Base-by-base conservation (phyloP, 2,329 filamentous ascomycete species). In the Ceratocystis colombiana region DNA sequence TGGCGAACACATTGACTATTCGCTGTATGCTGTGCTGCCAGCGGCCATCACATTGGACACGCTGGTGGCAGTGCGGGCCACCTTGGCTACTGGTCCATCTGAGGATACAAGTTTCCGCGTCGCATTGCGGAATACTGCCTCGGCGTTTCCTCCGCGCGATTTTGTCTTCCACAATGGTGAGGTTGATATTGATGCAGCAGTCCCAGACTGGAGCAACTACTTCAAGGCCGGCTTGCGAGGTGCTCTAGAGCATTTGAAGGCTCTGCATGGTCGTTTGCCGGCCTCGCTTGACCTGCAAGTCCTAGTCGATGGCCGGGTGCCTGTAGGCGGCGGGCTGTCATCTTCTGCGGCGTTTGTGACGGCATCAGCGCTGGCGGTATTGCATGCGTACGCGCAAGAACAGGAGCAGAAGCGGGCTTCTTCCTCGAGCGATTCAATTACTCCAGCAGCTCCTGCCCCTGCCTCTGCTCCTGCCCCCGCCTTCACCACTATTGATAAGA, bases 1-100 rank as follows among this genome's bases (percentile, higher is more conserved):
- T 74, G 94, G 94, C 75, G 94, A 99, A 81, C 94, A 99, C 79
- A 96, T 99, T 73, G 94, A 99, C 79, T 99, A 99, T 79, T 96
- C 90, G 15, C 84, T 99, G 22, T 99, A 97, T 79, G 87, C 94
- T 71, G 92, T 96, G 68, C 82, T 99, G 28, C 94, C 94, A 64
- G 96, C 96, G 85, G 94, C 93, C 69, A 91, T 97, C 70, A 90
- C 89, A 5, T 89, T 90, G 69, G 94, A 99, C 76, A 88, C 91
- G 67, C 82, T 99, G 68, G 83, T 99, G 72, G 94, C 93, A 64
- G 89, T 96, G 46, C 82, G 75, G 71, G 80, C 73, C 66, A 77
- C 81, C 66, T 80, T 81, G 33, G 75, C 82, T 50, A 73, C 78
- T 5, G 77, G 80, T 33, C 12, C 28, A 5, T 77, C 79, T 5